Conservation (phyloP, 441 rosid species). For the Melastoma candidum region DNA sequence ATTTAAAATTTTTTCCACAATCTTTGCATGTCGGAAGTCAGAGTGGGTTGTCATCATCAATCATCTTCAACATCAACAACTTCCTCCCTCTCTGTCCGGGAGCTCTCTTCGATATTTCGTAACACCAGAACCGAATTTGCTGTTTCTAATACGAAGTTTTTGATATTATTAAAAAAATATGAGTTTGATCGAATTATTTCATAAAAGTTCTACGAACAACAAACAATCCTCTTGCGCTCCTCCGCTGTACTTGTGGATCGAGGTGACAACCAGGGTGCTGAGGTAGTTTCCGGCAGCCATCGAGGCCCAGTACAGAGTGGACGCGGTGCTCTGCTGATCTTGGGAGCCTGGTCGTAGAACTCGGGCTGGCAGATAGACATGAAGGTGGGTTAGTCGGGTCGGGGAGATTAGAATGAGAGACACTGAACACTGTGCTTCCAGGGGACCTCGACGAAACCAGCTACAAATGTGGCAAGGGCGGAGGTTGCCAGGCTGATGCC, state of each 20-base stretch:
- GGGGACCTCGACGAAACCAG: slow-evolving; percentile 62
- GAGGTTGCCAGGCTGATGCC: slow-evolving; percentile 76
- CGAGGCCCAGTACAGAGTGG: slow-evolving; percentile 66
- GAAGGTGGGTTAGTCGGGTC: slow-evolving; percentile 39
- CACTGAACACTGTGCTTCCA: slow-evolving; percentile 44
- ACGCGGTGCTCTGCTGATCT: slow-evolving; percentile 83
- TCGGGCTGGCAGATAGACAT: slow-evolving; percentile 86
- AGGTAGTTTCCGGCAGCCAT: slow-evolving; percentile 65
- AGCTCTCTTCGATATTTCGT: neutral
- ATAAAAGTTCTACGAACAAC: neutral
- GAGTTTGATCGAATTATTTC: no score
- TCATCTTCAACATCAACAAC: slow-evolving; percentile 6
- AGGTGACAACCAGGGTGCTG: slow-evolving; percentile 64
- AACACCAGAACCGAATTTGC: no score
- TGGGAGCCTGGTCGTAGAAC: slow-evolving; percentile 83
- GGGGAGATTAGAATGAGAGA: slow-evolving; percentile 33
- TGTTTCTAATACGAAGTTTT: no score
- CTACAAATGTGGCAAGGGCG: slow-evolving; percentile 61
- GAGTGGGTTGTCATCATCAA: no score
- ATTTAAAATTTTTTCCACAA: no score
- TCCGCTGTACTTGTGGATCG: slow-evolving; percentile 53
- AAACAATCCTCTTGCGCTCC: slow-evolving; percentile 24
- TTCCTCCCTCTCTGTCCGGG: neutral
- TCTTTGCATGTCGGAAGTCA: no score
- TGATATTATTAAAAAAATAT: no score